Percentiles rank a stretch among this genome's conserved stretches.
Conservation (phyloP, 139 green algal genomes). For the Chlorella vulgaris region DNA sequence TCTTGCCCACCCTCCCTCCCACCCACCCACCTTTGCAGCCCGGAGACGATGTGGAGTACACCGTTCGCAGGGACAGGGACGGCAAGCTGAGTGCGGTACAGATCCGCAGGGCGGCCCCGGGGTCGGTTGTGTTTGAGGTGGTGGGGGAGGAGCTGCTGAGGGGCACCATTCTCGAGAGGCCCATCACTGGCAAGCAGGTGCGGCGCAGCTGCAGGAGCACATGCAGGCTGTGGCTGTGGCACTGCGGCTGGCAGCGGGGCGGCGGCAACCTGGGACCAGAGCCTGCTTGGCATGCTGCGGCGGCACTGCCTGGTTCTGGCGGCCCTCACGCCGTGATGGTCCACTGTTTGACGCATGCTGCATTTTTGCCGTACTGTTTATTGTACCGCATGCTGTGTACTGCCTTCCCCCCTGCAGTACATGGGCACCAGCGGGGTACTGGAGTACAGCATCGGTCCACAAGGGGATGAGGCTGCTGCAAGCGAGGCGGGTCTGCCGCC, state of each 20-base stretch:
- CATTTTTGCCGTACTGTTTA: no score
- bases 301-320: no score
- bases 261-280: no score
- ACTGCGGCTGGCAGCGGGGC: not conserved
- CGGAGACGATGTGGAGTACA: slow-evolving; percentile 58
- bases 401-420: slow-evolving; percentile 13
- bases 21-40: not conserved
- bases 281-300: no score
- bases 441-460: slow-evolving; percentile 11
- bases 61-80: slow-evolving; percentile 35
- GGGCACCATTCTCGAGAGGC: slow-evolving; percentile 46
- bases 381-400: not conserved
- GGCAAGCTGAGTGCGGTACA: slow-evolving; percentile 43
- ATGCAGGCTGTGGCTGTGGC: not conserved
- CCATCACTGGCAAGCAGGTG: slow-evolving; percentile 21
- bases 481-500: not conserved
- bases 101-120: slow-evolving; percentile 30
- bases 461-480: not conserved
- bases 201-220: not conserved
- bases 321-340: no score
- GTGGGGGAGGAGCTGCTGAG: slow-evolving; percentile 29
- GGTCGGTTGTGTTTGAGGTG: slow-evolving; percentile 52
- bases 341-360: no score
- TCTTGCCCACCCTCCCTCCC: not conserved
- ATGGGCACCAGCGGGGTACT: slow-evolving; percentile 42